Evolutionary conservation across 768 basidiomycete species (phyloP).

Genomic region (Phylloporus sp.): DNA sequence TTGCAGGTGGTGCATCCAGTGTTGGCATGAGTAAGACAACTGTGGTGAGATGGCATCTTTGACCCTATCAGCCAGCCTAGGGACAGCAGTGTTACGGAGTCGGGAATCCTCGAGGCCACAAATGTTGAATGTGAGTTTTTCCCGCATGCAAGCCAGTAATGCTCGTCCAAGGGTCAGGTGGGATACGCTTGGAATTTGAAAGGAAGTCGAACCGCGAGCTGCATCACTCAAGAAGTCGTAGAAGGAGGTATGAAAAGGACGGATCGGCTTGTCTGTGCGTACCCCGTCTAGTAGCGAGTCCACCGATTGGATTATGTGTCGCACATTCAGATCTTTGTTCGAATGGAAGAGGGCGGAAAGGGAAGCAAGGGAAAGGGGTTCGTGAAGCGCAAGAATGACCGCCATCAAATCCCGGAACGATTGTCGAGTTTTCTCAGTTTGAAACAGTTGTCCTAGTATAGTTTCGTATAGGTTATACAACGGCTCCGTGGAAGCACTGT

Average conservation of each 20-base stretch:
- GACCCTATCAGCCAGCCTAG: not conserved
- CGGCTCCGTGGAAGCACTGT: no score
- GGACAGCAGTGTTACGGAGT: not conserved
- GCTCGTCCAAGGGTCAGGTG: not conserved
- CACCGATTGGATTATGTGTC: not conserved
- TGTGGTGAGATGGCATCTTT: not conserved
- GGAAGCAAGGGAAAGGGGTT: not conserved
- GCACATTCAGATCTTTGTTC: not conserved
- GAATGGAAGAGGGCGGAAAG: not conserved
- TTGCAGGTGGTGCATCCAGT: slow-evolving; percentile 2
- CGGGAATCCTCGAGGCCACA: slow-evolving; percentile 3
- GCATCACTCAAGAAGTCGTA: not conserved
- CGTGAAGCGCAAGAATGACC: not conserved
- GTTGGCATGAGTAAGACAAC: no score
- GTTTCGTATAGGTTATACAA: no score
- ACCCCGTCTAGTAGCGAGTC: not conserved
- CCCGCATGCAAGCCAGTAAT: slow-evolving; percentile 1
- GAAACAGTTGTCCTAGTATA: no score
- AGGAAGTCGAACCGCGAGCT: not conserved
- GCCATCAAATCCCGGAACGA: not conserved
- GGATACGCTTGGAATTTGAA: not conserved
- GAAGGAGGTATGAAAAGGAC: no score
- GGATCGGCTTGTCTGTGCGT: no score
- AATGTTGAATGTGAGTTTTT: slow-evolving; percentile 2
- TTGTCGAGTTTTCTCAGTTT: not conserved